A percentile compares a stretch with the other conserved stretches of the same genome.
Evolutionary conservation across 2,329 filamentous ascomycete genomes (phyloP).

Genomic region (Penicillium brasilianum): DNA sequence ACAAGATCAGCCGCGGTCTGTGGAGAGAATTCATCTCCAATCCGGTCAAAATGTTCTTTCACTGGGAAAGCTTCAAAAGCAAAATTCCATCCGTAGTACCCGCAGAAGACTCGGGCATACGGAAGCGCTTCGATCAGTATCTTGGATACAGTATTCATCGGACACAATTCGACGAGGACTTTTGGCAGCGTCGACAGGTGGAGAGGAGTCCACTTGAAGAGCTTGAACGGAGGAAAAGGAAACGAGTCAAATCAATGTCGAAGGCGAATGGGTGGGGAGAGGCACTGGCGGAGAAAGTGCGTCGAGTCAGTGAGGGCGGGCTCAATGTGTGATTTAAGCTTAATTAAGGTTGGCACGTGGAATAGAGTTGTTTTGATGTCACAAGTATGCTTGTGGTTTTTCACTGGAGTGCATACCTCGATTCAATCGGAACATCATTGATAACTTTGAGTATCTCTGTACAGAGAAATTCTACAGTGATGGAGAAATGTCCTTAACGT

Average conservation of each 20-base stretch:
- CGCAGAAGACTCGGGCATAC: constrained; percentile 29
- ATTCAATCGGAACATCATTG: background rate
- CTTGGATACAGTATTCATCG: constrained; percentile 28
- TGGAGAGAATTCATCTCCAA: constrained; percentile 30
- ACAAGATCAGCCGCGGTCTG: constrained; percentile 32
- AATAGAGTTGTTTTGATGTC: background rate
- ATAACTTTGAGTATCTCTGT: background rate
- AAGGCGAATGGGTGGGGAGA: constrained; percentile 12
- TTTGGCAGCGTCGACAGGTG: constrained; percentile 37
- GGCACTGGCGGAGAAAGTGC: constrained; percentile 18
- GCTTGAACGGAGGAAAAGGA: constrained; percentile 10
- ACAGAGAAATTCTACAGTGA: background rate
- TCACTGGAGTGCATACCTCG: background rate
- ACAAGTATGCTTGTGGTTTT: background rate
- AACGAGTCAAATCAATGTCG: constrained; percentile 16
- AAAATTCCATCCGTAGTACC: constrained; percentile 14
- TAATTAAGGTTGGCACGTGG: background rate
- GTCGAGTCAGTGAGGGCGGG: background rate
- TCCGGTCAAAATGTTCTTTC: constrained; percentile 26
- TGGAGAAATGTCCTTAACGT: background rate
- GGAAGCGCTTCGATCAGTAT: constrained; percentile 34
- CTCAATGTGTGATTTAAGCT: constrained; percentile 11
- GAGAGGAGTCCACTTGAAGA: constrained; percentile 14
- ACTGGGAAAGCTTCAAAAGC: constrained; percentile 14
- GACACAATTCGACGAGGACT: constrained; percentile 36